A percentile compares a stretch with the other conserved stretches of the same genome.
phyloP scores from a whole-genome alignment of 768 basidiomycete species.

The Collybia sordida region DNA sequence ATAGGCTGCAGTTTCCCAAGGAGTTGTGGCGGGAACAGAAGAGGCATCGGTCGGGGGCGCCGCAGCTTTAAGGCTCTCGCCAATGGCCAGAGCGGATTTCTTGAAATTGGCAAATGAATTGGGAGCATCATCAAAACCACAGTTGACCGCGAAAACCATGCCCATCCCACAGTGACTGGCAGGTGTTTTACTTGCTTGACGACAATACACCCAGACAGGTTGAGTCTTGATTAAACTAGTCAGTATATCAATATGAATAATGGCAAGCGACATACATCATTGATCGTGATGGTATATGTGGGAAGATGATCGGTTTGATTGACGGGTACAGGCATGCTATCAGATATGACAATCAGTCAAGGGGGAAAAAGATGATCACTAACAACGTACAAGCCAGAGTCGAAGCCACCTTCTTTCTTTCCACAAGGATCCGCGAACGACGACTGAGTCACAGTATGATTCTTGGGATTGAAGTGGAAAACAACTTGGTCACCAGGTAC shows the following conservation, averaged over 20 bases:
- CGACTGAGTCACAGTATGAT: conserved; percentile 54
- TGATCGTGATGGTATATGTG: conserved; percentile 52
- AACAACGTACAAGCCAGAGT: conserved; percentile 55
- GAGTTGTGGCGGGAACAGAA: conserved; percentile 22
- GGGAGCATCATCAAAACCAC: conserved; percentile 48
- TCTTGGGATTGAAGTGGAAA: conserved; percentile 60
- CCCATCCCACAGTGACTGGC: conserved; percentile 59
- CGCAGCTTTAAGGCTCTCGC: conserved; percentile 45
- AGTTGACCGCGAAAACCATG: conserved; percentile 71
- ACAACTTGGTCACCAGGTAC: conserved; percentile 56
- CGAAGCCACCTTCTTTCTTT: conserved; percentile 47
- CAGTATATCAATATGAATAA: not conserved
- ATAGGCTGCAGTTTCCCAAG: conserved; percentile 44
- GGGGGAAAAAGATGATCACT: no score
- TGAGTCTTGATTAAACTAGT: conserved; percentile 34
- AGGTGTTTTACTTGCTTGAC: conserved; percentile 48
- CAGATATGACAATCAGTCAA: conserved; percentile 4
- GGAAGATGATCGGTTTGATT: conserved; percentile 49
- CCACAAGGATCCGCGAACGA: conserved; percentile 56
- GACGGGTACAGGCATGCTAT: conserved; percentile 51
- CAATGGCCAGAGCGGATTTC: conserved; percentile 53
- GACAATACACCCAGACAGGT: conserved; percentile 62
- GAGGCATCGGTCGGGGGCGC: conserved; percentile 35
- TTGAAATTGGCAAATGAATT: conserved; percentile 67
- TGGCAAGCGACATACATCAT: conserved; percentile 31